Evolutionary conservation across 495 filamentous ascomycete species (phyloP).

Genomic region (Neurospora africana): DNA sequence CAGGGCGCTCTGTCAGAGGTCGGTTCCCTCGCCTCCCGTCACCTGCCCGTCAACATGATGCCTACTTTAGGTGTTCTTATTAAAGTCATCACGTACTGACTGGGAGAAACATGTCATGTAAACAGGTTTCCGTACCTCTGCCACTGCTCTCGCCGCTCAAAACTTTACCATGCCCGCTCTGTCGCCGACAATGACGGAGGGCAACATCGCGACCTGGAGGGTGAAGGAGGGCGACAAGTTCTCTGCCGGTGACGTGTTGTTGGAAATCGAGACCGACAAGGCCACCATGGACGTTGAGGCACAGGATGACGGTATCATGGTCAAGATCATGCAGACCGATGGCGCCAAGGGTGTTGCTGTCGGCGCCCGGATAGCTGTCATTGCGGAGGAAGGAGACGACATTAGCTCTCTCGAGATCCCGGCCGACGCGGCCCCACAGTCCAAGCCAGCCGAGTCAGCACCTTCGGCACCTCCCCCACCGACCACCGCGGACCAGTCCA

Average conservation of each 20-base stretch:
- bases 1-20: conserved; percentile 40
- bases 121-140: conserved; percentile 52
- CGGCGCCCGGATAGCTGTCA: conserved; percentile 62
- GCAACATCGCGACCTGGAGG: conserved; percentile 67
- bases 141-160: conserved; percentile 51
- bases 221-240: conserved; percentile 72
- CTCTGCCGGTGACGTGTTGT: conserved; percentile 64
- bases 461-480: conserved; percentile 13
- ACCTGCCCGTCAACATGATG: conserved; percentile 1
- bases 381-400: conserved; percentile 68
- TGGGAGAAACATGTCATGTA: not conserved
- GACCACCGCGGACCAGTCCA: conserved; percentile 8
- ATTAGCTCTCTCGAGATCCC: conserved; percentile 57
- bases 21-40: conserved; percentile 9
- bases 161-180: conserved; percentile 83
- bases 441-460: conserved; percentile 17
- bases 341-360: conserved; percentile 63
- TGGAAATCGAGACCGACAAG: conserved; percentile 85
- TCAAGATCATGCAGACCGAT: conserved; percentile 64
- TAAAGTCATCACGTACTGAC: not conserved
- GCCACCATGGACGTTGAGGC: conserved; percentile 87
- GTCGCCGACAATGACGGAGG: conserved; percentile 80
- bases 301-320: conserved; percentile 67
- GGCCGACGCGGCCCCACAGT: conserved; percentile 37
- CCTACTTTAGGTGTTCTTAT: not conserved